These are phyloP conservation scores for Apiotrichum gamsii DNA, from an alignment of 1,284 basidiomycete genomes.

Conservation along the genomic window DNA sequence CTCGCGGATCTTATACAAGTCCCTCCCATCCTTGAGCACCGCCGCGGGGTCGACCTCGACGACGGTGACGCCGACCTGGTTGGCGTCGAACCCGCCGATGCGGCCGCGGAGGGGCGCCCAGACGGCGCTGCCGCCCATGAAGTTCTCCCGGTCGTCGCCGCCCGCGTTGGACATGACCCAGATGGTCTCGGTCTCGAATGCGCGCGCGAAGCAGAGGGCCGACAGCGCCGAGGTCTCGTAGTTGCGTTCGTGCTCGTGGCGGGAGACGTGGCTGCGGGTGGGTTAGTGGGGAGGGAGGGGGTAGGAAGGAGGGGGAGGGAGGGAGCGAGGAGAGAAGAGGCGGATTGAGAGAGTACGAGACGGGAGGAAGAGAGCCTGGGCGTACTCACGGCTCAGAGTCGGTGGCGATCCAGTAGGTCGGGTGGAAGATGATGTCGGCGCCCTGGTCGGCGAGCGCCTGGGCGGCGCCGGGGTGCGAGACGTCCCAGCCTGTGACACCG, in stretches of 20 bases:
- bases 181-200: constrained; percentile 43
- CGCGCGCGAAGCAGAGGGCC: constrained; percentile 31
- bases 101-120: constrained; percentile 37
- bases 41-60: constrained; percentile 28
- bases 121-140: constrained; percentile 40
- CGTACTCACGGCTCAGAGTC: constrained; percentile 46
- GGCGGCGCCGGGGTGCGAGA: constrained; percentile 39
- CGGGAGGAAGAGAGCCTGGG: too few species aligned
- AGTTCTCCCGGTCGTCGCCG: constrained; percentile 25
- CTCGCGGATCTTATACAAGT: constrained; percentile 34
- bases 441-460: constrained; percentile 36
- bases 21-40: constrained; percentile 29
- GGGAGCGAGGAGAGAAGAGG: too few species aligned
- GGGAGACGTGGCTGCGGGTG: neutral
- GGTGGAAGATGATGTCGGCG: constrained; percentile 42
- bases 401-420: constrained; percentile 44
- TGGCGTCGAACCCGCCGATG: constrained; percentile 17
- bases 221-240: constrained; percentile 36
- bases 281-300: neutral
- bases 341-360: too few species aligned
- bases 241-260: constrained; percentile 18
- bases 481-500: constrained; percentile 43
- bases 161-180: constrained; percentile 45
- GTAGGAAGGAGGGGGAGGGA: too few species aligned
- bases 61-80: neutral